Percentiles rank a stretch among this genome's conserved stretches.
These are phyloP conservation scores for Ceratobasidium sp. DNA, from an alignment of 1,284 basidiomycete genomes.

Conservation along the genomic window DNA sequence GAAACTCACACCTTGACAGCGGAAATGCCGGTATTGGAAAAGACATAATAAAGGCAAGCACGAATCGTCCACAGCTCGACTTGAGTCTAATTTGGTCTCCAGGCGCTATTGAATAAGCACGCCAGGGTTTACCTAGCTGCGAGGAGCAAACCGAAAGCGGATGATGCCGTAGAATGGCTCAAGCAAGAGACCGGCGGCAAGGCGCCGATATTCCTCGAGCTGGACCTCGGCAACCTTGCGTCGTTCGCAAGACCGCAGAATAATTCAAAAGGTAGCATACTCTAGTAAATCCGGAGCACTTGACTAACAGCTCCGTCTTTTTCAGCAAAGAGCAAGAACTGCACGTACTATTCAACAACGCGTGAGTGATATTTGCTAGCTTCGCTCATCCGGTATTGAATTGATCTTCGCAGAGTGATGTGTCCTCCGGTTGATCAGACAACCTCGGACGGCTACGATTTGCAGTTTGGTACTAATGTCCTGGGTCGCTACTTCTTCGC, in stretches of 20 bases:
- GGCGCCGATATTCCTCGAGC: slow-evolving; percentile 59
- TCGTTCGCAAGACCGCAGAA: slow-evolving; percentile 60
- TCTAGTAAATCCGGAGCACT: not conserved
- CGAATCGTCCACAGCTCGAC: not conserved
- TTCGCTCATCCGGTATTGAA: not conserved
- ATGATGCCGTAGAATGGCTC: slow-evolving; percentile 59
- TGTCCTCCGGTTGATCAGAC: slow-evolving; percentile 52
- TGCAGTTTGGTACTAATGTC: slow-evolving; percentile 68
- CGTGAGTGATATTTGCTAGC: slow-evolving; percentile 48
- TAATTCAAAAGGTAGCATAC: slow-evolving; percentile 57
- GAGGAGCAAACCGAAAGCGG: slow-evolving; percentile 57
- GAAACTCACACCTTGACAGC: slow-evolving; percentile 3
- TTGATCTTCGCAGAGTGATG: slow-evolving; percentile 61
- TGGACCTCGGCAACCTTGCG: slow-evolving; percentile 65
- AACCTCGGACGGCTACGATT: slow-evolving; percentile 61
- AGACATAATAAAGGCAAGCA: slow-evolving; percentile 38
- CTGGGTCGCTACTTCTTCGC: slow-evolving; percentile 62
- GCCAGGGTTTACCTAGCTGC: slow-evolving; percentile 71
- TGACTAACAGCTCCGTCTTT: not conserved
- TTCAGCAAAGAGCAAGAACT: slow-evolving; percentile 57
- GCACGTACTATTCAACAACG: slow-evolving; percentile 62
- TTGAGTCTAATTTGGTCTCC: not conserved
- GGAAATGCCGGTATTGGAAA: slow-evolving; percentile 42
- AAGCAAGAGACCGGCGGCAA: slow-evolving; percentile 52
- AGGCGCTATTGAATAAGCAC: slow-evolving; percentile 60